phyloP scores from a whole-genome alignment of 2,329 filamentous ascomycete species.

The Elsinoe fawcettii region DNA sequence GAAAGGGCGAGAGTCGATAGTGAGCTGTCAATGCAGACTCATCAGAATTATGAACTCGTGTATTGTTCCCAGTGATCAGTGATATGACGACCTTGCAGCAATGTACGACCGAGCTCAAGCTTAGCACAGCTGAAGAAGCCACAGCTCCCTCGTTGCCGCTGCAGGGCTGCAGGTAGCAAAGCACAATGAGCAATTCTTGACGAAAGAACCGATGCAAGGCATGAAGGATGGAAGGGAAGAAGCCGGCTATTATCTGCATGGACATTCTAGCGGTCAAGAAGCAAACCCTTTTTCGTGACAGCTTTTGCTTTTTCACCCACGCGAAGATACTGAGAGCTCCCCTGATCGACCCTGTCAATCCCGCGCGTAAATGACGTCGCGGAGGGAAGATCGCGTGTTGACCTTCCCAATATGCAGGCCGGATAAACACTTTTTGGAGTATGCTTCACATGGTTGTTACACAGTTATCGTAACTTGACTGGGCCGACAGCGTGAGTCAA shows the following conservation, averaged over 20 bases:
- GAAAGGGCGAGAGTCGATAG: background rate
- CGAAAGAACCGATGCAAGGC: background rate
- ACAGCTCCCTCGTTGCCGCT: background rate
- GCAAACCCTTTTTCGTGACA: background rate
- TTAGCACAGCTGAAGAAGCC: background rate
- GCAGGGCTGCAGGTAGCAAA: background rate
- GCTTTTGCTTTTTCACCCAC: background rate
- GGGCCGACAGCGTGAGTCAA: background rate
- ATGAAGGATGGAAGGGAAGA: background rate
- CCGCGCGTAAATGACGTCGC: background rate
- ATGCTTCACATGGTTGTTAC: background rate
- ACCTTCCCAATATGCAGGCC: background rate
- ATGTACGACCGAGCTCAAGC: background rate
- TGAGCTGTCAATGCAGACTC: background rate
- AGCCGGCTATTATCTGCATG: background rate
- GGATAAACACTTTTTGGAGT: background rate
- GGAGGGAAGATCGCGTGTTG: background rate
- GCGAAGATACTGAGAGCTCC: background rate
- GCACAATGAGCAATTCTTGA: background rate
- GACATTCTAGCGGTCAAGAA: background rate
- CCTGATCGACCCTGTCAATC: background rate
- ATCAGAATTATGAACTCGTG: background rate
- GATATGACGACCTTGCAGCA: background rate
- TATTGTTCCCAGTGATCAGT: background rate
- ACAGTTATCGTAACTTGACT: background rate